Conservation (phyloP, 331 rosid species). For the Pyracantha coccinea region DNA sequence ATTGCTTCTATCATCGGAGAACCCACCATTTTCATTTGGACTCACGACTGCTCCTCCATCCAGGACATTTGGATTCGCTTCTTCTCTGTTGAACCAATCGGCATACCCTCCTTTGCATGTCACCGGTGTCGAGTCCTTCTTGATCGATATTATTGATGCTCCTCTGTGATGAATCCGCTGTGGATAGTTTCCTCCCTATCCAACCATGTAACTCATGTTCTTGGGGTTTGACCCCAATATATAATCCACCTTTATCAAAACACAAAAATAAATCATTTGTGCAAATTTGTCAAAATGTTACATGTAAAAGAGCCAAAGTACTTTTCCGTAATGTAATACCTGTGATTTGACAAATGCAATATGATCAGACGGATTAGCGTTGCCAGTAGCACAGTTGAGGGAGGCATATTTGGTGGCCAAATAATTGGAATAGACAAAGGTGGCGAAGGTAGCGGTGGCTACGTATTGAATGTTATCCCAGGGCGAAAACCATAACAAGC, state of each 20-base stretch:
- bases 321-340: not conserved
- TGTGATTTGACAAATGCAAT: constrained; percentile 12
- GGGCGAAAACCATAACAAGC: constrained; percentile 36
- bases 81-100: constrained; percentile 27
- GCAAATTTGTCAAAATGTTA: not conserved
- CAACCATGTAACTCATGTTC: constrained; percentile 59
- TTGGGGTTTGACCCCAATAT: constrained; percentile 53
- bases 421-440: constrained; percentile 40
- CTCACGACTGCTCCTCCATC: constrained; percentile 55
- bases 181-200: constrained; percentile 37
- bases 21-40: constrained; percentile 28
- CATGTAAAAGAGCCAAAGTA: not conserved
- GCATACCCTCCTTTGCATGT: constrained; percentile 33
- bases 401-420: constrained; percentile 9
- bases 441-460: constrained; percentile 35
- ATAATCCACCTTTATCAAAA: constrained; percentile 33
- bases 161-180: constrained; percentile 49
- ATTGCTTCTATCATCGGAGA: constrained; percentile 22
- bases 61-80: constrained; percentile 46
- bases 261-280: too few relatives aligned
- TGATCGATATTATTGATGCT: constrained; percentile 50
- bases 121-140: constrained; percentile 10
- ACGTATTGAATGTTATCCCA: constrained; percentile 46
- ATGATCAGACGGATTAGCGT: not conserved
- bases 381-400: constrained; percentile 16